phyloP scores from a whole-genome alignment of 1,284 basidiomycete genomes.

The Trichosporon asahii region DNA sequence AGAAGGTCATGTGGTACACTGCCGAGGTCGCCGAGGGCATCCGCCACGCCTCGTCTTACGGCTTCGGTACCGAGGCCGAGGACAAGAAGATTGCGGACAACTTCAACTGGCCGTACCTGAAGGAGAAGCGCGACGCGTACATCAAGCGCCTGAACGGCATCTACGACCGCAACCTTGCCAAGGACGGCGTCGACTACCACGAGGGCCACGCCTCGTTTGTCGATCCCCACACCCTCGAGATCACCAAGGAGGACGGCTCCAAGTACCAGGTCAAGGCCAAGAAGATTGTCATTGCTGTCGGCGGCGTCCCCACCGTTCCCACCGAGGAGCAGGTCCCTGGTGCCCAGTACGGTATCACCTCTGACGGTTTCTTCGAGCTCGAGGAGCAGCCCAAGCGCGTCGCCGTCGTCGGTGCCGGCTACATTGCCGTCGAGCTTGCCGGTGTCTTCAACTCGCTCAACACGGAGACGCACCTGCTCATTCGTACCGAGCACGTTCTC shows the following conservation, averaged over 20 bases:
- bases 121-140: constrained; percentile 92
- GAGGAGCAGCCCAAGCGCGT: constrained; percentile 87
- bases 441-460: constrained; percentile 84
- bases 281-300: constrained; percentile 78
- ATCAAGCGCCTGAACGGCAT: constrained; percentile 87
- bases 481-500: constrained; percentile 83
- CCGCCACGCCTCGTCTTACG: constrained; percentile 69
- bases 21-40: constrained; percentile 87
- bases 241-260: constrained; percentile 61
- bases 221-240: constrained; percentile 64
- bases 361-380: constrained; percentile 95
- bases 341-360: constrained; percentile 82
- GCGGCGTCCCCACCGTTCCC: constrained; percentile 79
- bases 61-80: constrained; percentile 60
- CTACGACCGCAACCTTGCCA: constrained; percentile 82
- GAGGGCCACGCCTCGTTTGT: constrained; percentile 72
- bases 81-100: constrained; percentile 57
- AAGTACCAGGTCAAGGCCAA: constrained; percentile 70
- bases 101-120: constrained; percentile 89
- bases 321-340: constrained; percentile 80
- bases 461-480: constrained; percentile 85
- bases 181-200: constrained; percentile 86
- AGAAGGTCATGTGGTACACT: constrained; percentile 98
- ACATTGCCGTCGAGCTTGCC: constrained; percentile 93
- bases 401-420: constrained; percentile 91